Evolutionary conservation across 2,329 filamentous ascomycete genomes (phyloP), one percentile per base, ranked within the genome.

Genomic region (Aspergillus sp.): DNA sequence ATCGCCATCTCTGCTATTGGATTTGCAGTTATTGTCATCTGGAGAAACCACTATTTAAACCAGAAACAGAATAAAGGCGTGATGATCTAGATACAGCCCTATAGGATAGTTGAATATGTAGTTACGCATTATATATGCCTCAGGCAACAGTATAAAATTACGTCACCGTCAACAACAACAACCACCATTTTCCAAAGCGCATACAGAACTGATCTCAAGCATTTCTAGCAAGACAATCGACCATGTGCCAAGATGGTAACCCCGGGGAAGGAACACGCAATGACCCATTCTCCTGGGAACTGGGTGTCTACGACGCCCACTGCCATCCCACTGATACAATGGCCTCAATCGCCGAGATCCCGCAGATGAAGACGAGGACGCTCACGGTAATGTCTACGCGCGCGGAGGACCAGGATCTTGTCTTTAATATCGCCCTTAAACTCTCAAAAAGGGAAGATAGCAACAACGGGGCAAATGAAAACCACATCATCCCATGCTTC

Each of bases 291-390:
- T 81, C 81, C n/a, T 84, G 81, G 81, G 70, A 81, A 38, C 57
- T 84, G 23, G 80, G 80, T 17, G 72, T 84, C 42, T 82, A 75
- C 53, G 82, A 85, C 60, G 81, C 81, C 25, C 82, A 85, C 61
- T 85, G 82, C 55, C 82, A 85, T 60, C 82, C 82, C 6, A 85
- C 82, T 41, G 82, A 84, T 60, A 83, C 79, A 7, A 77, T 83
- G 69, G 67, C 76, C 20, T 79, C 74, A 32, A 70, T 83, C 47
- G 58, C 72, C 19, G 66, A 69, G 13, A 80, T 85, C 43, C 69
- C 75, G 6, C 57, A 60, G 15, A 84, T 85, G 81, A 76, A 75
- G 56, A 74, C 80, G 1, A 73, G 70, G 38, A 72, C 76, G 2
- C 68, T 85, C 12, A 83, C 81, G 0, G 67, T 83, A 42, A 84